These are phyloP conservation scores for Bryoglossum gracile DNA, from an alignment of 495 filamentous ascomycete genomes.

Conservation along the genomic window DNA sequence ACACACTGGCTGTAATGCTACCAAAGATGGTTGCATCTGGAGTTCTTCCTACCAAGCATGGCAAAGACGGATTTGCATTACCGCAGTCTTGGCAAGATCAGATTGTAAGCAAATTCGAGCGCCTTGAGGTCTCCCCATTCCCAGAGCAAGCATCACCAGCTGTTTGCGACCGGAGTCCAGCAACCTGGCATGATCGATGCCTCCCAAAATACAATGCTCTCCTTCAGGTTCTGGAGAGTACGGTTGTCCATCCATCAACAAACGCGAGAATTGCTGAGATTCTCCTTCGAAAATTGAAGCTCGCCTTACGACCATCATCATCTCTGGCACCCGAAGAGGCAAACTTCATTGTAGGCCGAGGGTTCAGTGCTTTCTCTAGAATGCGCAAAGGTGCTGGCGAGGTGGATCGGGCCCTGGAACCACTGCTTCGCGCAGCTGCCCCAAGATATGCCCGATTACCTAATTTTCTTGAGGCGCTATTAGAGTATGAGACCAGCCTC, in stretches of 20 bases:
- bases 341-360: constrained; percentile 48
- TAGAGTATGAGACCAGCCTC: constrained; percentile 49
- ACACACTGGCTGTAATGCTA: constrained; percentile 60
- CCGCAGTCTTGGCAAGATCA: constrained; percentile 63
- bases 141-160: constrained; percentile 39
- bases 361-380: constrained; percentile 45
- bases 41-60: constrained; percentile 35
- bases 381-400: constrained; percentile 41
- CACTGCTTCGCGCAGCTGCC: constrained; percentile 52
- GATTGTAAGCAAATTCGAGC: constrained; percentile 57
- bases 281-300: constrained; percentile 47
- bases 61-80: constrained; percentile 50
- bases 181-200: constrained; percentile 48
- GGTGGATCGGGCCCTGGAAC: constrained; percentile 47
- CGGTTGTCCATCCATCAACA: constrained; percentile 45
- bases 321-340: constrained; percentile 48
- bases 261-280: constrained; percentile 47
- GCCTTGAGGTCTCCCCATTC: constrained; percentile 46
- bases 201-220: constrained; percentile 49
- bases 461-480: constrained; percentile 59
- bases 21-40: constrained; percentile 57
- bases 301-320: constrained; percentile 47
- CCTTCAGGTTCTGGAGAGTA: constrained; percentile 39
- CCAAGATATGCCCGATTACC: constrained; percentile 52
- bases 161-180: constrained; percentile 26